Base-by-base conservation (phyloP, 495 filamentous ascomycete genomes). In the Collariella sp. region DNA sequence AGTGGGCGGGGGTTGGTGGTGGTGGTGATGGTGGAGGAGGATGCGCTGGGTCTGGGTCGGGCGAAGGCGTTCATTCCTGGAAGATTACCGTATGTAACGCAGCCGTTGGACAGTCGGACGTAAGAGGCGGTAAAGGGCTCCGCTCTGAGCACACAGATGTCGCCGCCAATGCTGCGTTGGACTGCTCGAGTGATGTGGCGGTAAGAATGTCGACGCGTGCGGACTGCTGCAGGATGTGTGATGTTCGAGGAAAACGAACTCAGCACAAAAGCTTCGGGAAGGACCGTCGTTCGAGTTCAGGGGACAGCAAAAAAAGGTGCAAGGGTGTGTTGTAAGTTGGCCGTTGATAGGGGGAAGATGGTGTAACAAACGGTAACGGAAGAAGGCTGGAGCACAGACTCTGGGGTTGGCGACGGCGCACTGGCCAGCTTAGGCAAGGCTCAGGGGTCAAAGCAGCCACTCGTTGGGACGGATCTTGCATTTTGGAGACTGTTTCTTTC, bases 31-130 rank as follows among this genome's bases (percentile, higher is more conserved):
- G 26, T 31, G 26, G 52, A 52, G 48, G 52, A 38, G 48, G 34
- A 41, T 40, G 29, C 24, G 43, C 51, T 54, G 40, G 22, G 18
- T 12, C 51, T 54, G 40, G 22, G 18, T 12, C 6, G 42, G 33
- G 45, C 41, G 52, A 52, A 54, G 46, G 56, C 33, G 54, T 58
- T 54, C 56, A 58, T 58, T 54, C 56, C 42, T 54, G 50, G 40
- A 51, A 52, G 51, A 41, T 33, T 47, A 50, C 43, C 34, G 48
- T n/a, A n/a, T n/a, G n/a, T 52, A 54, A 51, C 46, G 36, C 46
- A 44, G 26, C 3, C 42, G 51, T 45, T 29, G 23, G 11, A 12
- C 11, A 13, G 40, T 23, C 12, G 7, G 12, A 24, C n/a, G 50
- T 58, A 53, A 38, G 38, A 50, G 49, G 35, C 35, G 11, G 11